Evolutionary conservation across 1,284 basidiomycete genomes (phyloP).

Genomic region (Tylopilus sp.): DNA sequence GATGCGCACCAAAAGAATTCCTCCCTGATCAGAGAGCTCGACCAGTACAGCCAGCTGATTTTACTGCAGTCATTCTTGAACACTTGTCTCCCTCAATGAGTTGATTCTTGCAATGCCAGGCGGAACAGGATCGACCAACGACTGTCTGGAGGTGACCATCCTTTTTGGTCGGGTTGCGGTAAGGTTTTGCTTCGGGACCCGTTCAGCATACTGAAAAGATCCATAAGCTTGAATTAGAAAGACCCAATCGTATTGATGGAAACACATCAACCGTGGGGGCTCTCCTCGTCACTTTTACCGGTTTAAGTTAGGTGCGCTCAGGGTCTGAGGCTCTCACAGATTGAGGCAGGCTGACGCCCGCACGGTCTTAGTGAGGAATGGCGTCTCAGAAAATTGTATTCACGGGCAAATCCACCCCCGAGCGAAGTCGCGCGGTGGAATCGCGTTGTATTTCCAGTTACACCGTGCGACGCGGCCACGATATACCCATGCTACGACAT

Average conservation of each 20-base stretch:
- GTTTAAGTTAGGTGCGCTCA: constrained; percentile 13
- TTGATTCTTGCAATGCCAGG: constrained; percentile 1
- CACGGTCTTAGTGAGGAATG: constrained; percentile 1
- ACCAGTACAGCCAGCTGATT: constrained; percentile 2
- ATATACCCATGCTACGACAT: background rate
- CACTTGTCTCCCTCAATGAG: background rate
- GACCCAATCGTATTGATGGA: constrained; percentile 7
- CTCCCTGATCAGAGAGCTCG: background rate
- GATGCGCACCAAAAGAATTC: background rate
- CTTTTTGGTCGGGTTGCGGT: background rate
- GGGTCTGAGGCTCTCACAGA: background rate
- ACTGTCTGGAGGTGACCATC: constrained; percentile 8
- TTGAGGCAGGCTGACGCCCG: background rate
- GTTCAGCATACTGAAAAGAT: constrained; percentile 3
- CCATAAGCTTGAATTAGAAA: constrained; percentile 6
- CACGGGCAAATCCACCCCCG: background rate
- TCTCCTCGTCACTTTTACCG: constrained; percentile 6
- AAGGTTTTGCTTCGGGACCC: constrained; percentile 3
- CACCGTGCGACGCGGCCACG: background rate
- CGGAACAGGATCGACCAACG: constrained; percentile 6
- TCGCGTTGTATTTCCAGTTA: background rate
- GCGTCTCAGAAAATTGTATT: background rate
- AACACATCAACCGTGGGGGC: constrained; percentile 11
- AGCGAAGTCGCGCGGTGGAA: background rate
- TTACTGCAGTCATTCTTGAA: background rate